These are phyloP conservation scores for Wickerhamiella bombiphila DNA, from an alignment of 805 yeast species.

Conservation along the genomic window DNA sequence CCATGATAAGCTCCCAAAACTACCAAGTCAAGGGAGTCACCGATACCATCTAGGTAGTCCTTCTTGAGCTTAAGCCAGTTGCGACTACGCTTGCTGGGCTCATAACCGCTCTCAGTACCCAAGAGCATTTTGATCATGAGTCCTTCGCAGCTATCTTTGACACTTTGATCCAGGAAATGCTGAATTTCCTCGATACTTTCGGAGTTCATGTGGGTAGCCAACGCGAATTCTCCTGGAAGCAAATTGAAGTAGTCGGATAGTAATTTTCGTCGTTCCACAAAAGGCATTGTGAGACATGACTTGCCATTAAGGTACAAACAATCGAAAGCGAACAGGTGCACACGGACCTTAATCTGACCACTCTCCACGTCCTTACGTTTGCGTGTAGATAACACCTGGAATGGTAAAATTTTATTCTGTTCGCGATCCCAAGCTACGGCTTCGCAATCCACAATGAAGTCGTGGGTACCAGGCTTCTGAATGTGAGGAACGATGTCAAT, in stretches of 20 bases:
- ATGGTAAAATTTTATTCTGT: constrained; percentile 69
- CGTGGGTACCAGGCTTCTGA: constrained; percentile 28
- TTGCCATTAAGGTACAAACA: constrained; percentile 60
- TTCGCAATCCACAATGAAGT: constrained; percentile 82
- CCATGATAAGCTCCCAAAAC: constrained; percentile 93
- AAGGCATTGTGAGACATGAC: constrained; percentile 49
- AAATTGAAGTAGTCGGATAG: constrained; percentile 42
- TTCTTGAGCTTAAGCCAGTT: constrained; percentile 94
- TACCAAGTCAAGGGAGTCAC: constrained; percentile 86
- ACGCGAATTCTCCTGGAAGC: constrained; percentile 64
- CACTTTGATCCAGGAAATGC: constrained; percentile 71
- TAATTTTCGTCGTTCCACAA: constrained; percentile 53
- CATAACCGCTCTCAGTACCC: constrained; percentile 69
- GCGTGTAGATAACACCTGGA: constrained; percentile 83
- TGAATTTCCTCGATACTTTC: constrained; percentile 63
- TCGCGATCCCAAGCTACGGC: constrained; percentile 94
- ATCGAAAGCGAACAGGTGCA: constrained; percentile 88
- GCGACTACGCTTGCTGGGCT: constrained; percentile 87
- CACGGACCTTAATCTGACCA: constrained; percentile 76
- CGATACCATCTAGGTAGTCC: constrained; percentile 88
- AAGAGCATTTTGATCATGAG: constrained; percentile 84
- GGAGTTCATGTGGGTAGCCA: constrained; percentile 63
- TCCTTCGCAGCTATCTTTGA: constrained; percentile 86
- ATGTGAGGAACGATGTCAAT: constrained; percentile 52
- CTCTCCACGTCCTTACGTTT: constrained; percentile 86